Base-by-base conservation (phyloP, 2,329 filamentous ascomycete genomes). In the Colletotrichum scovillei region DNA sequence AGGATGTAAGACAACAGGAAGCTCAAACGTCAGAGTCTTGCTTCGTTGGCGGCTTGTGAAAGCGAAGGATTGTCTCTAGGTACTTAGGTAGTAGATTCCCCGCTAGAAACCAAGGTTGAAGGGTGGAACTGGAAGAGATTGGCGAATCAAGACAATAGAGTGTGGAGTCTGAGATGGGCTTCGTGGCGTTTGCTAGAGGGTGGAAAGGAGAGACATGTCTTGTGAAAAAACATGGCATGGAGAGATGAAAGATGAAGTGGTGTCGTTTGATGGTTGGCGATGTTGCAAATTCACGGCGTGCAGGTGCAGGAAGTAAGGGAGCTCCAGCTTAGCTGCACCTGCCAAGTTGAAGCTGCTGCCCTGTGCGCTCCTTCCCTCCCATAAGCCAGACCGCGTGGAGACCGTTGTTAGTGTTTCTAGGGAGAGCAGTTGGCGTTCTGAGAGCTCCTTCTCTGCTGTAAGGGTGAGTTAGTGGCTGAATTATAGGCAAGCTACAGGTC, bases 381-480 rank as follows among this genome's bases (percentile, higher is more conserved):
- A 8, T 22, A 26, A 11, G 35, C 28, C 26, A n/a, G 28, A 58
- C 19, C 28, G 55, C 56, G 12, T 55, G 24, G 30, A 11, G 24
- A 46, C 42, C 55, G 42, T 49, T 72, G 69, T 59, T 63, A 64
- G 65, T 53, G 58, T 38, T 46, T 38, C 38, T 30, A 63, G 58
- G 35, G 58, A 22, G 42, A 22, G 9, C 7, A 35, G 8, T 30
- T 30, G 30, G 52, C 38, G 24, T 26, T 4, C 42, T 26, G 12
- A 38, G 60, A n/a, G 53, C 58, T 35, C 5, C n/a, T 35, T 32
- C 38, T 26, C 32, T 42, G 52, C 65, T 53, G 65, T 69, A 72
- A 62, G 59, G 69, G 60, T 3, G 59, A 42, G 1, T 26, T 53
- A 32, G 58, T 55, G 30, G 58, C 58, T 69, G 9, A 7, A 22